phyloP scores from a whole-genome alignment of 768 basidiomycete species.

The Leccinum arenicola region DNA sequence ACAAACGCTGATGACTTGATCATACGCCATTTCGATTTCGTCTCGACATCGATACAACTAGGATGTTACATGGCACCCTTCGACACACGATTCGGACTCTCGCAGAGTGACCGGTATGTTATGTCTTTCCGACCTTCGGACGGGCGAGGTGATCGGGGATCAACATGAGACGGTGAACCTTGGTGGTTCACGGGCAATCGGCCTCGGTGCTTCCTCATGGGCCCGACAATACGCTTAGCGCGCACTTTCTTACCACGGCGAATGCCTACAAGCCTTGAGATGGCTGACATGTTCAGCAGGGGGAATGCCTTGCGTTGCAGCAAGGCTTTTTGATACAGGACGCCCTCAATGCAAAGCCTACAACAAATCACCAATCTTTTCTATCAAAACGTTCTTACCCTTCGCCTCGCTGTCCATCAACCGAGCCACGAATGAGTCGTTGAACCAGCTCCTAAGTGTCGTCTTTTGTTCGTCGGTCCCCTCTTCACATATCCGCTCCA shows the following conservation, averaged over 20 bases:
- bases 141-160: background rate
- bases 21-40: background rate
- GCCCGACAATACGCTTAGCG: background rate
- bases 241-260: background rate
- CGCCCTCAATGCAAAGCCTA: constrained; percentile 7
- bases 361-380: constrained; percentile 43
- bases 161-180: background rate
- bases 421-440: constrained; percentile 39
- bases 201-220: background rate
- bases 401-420: constrained; percentile 59
- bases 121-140: background rate
- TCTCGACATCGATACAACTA: constrained; percentile 7
- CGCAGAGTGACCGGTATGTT: background rate
- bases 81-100: background rate
- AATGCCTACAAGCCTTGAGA: background rate
- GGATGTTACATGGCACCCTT: constrained; percentile 23
- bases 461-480: constrained; percentile 39
- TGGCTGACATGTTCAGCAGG: background rate
- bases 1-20: background rate
- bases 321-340: constrained; percentile 9
- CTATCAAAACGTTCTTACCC: constrained; percentile 69
- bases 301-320: background rate
- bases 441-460: constrained; percentile 60
- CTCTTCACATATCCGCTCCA: constrained; percentile 53
- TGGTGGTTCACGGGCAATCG: background rate